Evolutionary conservation across 805 yeast genomes (phyloP).

Genomic region (Saturnispora serradocipensis): DNA sequence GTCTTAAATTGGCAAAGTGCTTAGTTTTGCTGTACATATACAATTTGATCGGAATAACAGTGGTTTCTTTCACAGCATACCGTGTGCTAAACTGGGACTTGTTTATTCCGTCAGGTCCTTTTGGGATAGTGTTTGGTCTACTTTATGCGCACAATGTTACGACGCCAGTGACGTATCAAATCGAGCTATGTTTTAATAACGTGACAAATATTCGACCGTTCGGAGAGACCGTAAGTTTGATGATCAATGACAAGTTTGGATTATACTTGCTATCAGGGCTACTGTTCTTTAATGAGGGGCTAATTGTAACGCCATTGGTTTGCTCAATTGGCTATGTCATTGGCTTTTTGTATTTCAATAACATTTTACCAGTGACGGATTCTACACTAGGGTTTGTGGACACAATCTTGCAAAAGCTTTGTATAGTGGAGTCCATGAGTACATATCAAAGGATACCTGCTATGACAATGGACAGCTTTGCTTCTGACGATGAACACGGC

Average conservation of each 20-base stretch:
- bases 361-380: slow-evolving; percentile 35
- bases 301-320: slow-evolving; percentile 29
- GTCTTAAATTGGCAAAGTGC: slow-evolving; percentile 41
- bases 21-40: slow-evolving; percentile 37
- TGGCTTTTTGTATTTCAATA: slow-evolving; percentile 36
- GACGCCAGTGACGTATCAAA: slow-evolving; percentile 34
- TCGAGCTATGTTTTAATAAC: slow-evolving; percentile 28
- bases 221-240: slow-evolving; percentile 22
- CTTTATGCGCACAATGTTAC: slow-evolving; percentile 32
- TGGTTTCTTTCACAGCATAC: slow-evolving; percentile 28
- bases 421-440: background rate
- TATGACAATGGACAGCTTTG: slow-evolving; percentile 5
- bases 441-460: slow-evolving; percentile 6
- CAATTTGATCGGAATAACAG: slow-evolving; percentile 32
- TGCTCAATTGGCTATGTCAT: slow-evolving; percentile 34
- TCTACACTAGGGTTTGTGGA: slow-evolving; percentile 19
- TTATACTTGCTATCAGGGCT: slow-evolving; percentile 5
- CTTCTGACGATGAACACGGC: slow-evolving; percentile 24
- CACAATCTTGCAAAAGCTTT: background rate
- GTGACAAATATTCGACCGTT: slow-evolving; percentile 18
- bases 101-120: slow-evolving; percentile 38
- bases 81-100: slow-evolving; percentile 28
- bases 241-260: slow-evolving; percentile 12
- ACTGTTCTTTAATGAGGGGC: slow-evolving; percentile 33
- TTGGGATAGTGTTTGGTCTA: slow-evolving; percentile 32